Evolutionary conservation across 2,329 filamentous ascomycete species (phyloP), one percentile per base, ranked within the genome.

Genomic region (Claviceps digitariae): DNA sequence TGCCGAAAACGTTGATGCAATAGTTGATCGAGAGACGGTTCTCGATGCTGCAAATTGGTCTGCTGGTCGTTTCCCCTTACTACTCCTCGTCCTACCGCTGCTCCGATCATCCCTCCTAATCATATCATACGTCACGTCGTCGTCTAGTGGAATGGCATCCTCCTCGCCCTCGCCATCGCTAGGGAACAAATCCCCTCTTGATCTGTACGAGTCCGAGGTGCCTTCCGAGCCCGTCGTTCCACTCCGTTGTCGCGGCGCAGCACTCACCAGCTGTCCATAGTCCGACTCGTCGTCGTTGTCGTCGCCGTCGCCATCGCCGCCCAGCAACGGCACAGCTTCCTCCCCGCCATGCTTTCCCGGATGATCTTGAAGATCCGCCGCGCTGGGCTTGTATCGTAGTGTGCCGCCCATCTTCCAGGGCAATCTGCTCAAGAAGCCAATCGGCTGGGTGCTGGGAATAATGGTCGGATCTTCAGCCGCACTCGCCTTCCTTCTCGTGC

Each of bases 141-240:
- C 91, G 61, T 91, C 88, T 20, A 97, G 71, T 13, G 90, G 87
- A n/a, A 95, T 81, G 1, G 91, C 91, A 68, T 97, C 91, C 66
- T 95, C 90, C 57, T 94, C 89, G 52, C 90, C 89, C 62, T 84
- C 81, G 48, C 78, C 81, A 57, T 95, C 90, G 61, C 90, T 95
- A 0, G 89, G 89, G 59, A 96, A 93, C 13, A 97, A 73, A 68
- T 97, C 91, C 2, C 90, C 90, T 48, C 91, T 76, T 12, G 90
- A 95, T 61, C 90, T 86, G 58, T 86, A 82, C 6, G 90, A 95
- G 64, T 91, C 90, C 29, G 82, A 86, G 1, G 90, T 95, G 58
- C 84, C 84, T 43, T 85, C 84, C 13, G 89, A 95, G 4, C 81
- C 84, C 15, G 82, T 79, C 1, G 90, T 96, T 48, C 81, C 82